Percentiles rank a stretch among this genome's conserved stretches.
Evolutionary conservation across 768 basidiomycete species (phyloP).

Genomic region (Austroboletus festivus): DNA sequence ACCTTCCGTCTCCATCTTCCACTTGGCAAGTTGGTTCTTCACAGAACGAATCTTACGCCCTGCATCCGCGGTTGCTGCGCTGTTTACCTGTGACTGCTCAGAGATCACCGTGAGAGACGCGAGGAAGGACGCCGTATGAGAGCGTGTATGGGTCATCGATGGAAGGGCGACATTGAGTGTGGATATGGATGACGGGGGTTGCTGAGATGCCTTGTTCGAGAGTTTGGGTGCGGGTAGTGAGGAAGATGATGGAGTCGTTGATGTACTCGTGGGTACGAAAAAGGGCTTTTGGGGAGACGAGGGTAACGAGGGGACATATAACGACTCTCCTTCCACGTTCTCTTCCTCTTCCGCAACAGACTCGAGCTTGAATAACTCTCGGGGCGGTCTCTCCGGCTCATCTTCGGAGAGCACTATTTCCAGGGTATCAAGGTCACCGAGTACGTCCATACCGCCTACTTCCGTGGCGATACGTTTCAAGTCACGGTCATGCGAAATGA

Average conservation of each 20-base stretch:
- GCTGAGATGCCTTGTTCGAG: constrained; percentile 15
- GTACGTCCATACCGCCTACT: constrained; percentile 70
- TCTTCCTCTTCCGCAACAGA: constrained; percentile 41
- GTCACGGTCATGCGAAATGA: constrained; percentile 76
- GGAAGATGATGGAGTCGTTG: constrained; percentile 53
- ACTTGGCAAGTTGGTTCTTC: constrained; percentile 78
- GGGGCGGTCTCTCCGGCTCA: constrained; percentile 25
- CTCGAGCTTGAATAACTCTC: constrained; percentile 31
- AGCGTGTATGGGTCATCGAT: constrained; percentile 68
- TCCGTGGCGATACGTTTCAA: constrained; percentile 74
- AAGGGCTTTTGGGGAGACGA: constrained; percentile 55
- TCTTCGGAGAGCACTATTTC: constrained; percentile 36
- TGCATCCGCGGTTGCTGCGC: constrained; percentile 80
- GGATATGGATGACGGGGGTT: constrained; percentile 28
- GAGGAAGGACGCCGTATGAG: constrained; percentile 71
- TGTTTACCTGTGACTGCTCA: constrained; percentile 86
- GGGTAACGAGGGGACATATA: constrained; percentile 39
- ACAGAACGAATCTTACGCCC: constrained; percentile 83
- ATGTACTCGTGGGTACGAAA: constrained; percentile 48
- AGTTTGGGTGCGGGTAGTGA: constrained; percentile 33
- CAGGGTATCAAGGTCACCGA: constrained; percentile 67
- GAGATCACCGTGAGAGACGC: constrained; percentile 73
- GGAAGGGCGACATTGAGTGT: constrained; percentile 42
- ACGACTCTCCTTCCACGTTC: constrained; percentile 39
- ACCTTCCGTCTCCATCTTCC: constrained; percentile 80